Evolutionary conservation across 2,329 filamentous ascomycete species (phyloP).

Genomic region (Chaetomiaceae sp.): DNA sequence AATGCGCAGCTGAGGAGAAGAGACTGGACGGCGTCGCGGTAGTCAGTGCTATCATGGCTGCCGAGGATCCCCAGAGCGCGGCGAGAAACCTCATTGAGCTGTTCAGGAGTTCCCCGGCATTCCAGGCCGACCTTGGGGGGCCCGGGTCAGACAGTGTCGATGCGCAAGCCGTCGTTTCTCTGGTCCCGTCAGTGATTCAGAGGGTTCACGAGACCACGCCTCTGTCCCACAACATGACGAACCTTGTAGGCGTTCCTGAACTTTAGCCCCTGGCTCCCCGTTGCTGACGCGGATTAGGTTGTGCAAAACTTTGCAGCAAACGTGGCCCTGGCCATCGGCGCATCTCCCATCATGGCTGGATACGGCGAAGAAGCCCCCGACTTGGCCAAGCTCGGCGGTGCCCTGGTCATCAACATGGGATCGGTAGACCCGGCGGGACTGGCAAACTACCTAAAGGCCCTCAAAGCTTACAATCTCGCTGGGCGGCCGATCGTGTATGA

Average conservation of each 20-base stretch:
- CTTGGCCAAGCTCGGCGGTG: slow-evolving; percentile 70
- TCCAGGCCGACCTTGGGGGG: slow-evolving; percentile 21
- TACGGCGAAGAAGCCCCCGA: slow-evolving; percentile 78
- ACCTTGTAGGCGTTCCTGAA: slow-evolving; percentile 50
- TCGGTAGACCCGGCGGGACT: slow-evolving; percentile 75
- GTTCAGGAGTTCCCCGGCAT: slow-evolving; percentile 42
- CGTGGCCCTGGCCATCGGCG: slow-evolving; percentile 76
- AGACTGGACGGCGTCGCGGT: slow-evolving; percentile 76
- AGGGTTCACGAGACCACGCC: slow-evolving; percentile 61
- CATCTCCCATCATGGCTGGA: slow-evolving; percentile 91
- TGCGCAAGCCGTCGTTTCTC: slow-evolving; percentile 25
- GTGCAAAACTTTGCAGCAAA: slow-evolving; percentile 95
- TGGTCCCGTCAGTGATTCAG: slow-evolving; percentile 47
- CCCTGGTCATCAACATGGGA: slow-evolving; percentile 91
- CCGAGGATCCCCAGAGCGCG: slow-evolving; percentile 60
- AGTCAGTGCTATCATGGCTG: slow-evolving; percentile 81
- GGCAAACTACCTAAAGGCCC: slow-evolving; percentile 65
- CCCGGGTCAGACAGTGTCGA: slow-evolving; percentile 12
- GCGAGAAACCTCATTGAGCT: slow-evolving; percentile 55
- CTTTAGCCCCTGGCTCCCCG: background rate
- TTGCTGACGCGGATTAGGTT: slow-evolving; percentile 40
- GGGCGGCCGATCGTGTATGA: slow-evolving; percentile 78
- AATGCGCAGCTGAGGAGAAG: slow-evolving; percentile 54
- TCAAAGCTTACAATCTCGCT: slow-evolving; percentile 74
- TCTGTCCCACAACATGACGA: slow-evolving; percentile 95